Percentiles rank a stretch among this genome's conserved stretches.
Evolutionary conservation across 1,284 basidiomycete species (phyloP).

Genomic region (Sporisorium scitamineum): DNA sequence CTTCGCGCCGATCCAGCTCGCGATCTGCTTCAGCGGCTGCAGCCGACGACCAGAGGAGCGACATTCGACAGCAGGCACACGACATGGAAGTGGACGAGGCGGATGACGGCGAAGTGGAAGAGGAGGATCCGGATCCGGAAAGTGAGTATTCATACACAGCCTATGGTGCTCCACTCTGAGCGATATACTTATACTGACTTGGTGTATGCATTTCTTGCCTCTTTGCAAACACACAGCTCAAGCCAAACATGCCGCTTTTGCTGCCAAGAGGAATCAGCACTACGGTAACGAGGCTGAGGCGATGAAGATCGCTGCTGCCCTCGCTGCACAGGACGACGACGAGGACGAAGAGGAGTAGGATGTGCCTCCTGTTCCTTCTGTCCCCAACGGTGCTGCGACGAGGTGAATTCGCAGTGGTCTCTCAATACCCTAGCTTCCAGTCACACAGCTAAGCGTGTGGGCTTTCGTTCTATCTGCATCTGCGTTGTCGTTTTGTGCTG

Average conservation of each 20-base stretch:
- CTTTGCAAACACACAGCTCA: conserved; percentile 9
- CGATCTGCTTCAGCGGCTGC: conserved; percentile 39
- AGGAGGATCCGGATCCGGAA: conserved; percentile 59
- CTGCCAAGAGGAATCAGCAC: conserved; percentile 64
- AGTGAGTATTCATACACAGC: conserved; percentile 5
- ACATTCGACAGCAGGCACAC: conserved; percentile 49
- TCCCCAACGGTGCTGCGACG: conserved; percentile 35
- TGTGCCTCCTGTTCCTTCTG: conserved; percentile 24
- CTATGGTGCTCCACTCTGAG: neutral
- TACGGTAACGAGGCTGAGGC: conserved; percentile 68
- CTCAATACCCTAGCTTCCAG: neutral
- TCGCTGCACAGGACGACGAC: conserved; percentile 63
- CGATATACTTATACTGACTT: conserved; percentile 1
- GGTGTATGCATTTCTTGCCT: neutral
- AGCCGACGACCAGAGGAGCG: conserved; percentile 49
- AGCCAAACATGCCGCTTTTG: conserved; percentile 64
- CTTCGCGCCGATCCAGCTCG: conserved; percentile 55
- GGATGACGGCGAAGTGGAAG: conserved; percentile 48
- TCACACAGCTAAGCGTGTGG: too few relatives aligned
- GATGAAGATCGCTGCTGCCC: conserved; percentile 61
- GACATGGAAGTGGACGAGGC: conserved; percentile 45
- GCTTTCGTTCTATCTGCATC: neutral
- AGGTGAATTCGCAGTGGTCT: neutral
- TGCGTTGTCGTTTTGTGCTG: neutral
- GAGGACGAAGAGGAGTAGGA: conserved; percentile 61